Evolutionary conservation across 2,329 filamentous ascomycete genomes (phyloP).

Genomic region (Aspergillus fijiensis): DNA sequence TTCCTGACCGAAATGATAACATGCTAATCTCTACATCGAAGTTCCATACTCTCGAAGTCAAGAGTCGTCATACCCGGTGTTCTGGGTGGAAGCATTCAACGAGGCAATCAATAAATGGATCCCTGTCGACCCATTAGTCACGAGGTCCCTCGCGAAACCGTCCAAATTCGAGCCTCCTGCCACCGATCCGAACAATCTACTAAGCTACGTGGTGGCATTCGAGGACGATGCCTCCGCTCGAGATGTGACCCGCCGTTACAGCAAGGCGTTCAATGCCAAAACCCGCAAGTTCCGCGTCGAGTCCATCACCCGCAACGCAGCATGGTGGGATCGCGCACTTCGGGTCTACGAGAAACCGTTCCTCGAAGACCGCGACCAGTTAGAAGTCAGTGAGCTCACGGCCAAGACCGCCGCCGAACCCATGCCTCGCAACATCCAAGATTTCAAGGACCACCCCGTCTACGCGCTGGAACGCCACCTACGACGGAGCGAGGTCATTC

Average conservation of each 20-base stretch:
- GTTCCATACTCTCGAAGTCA: slow-evolving; percentile 50
- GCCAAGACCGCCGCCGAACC: slow-evolving; percentile 71
- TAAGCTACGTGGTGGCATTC: slow-evolving; percentile 84
- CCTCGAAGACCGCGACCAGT: slow-evolving; percentile 68
- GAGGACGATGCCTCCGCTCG: slow-evolving; percentile 73
- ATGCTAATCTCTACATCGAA: slow-evolving; percentile 19
- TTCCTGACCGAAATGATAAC: not conserved
- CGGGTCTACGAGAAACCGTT: slow-evolving; percentile 44
- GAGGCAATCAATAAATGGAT: slow-evolving; percentile 88
- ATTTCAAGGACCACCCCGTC: slow-evolving; percentile 82
- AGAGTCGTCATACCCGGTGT: slow-evolving; percentile 78
- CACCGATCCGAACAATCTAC: slow-evolving; percentile 70
- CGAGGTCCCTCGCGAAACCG: slow-evolving; percentile 73
- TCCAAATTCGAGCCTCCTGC: slow-evolving; percentile 78
- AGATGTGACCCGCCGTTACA: slow-evolving; percentile 86
- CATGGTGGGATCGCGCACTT: slow-evolving; percentile 56
- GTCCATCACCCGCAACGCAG: slow-evolving; percentile 53
- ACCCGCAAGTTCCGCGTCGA: slow-evolving; percentile 82
- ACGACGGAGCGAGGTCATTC: slow-evolving; percentile 76
- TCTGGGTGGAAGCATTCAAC: slow-evolving; percentile 93
- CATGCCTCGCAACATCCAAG: slow-evolving; percentile 81
- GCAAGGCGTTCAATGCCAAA: slow-evolving; percentile 86
- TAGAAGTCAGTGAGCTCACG: slow-evolving; percentile 76
- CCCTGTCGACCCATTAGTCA: slow-evolving; percentile 80
- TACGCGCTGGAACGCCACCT: slow-evolving; percentile 85